Conservation (phyloP, 1,284 basidiomycete species). For the Vanrija sp. region DNA sequence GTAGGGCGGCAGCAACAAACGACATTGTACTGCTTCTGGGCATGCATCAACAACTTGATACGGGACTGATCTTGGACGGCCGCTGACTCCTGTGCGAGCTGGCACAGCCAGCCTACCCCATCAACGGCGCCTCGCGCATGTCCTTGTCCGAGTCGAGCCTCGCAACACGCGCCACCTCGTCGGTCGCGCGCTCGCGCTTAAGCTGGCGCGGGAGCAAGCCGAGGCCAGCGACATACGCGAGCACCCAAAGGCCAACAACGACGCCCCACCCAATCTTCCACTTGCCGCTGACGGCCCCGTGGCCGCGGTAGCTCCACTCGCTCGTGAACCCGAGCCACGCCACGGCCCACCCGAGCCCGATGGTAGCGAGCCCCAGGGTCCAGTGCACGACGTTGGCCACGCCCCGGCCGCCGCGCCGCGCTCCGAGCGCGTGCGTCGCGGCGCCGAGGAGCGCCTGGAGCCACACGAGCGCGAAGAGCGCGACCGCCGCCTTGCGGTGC, state of each 20-base stretch:
- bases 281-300: neutral
- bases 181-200: neutral
- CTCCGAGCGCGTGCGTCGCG: neutral
- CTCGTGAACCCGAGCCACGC: slow-evolving; percentile 1
- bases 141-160: too few relatives aligned
- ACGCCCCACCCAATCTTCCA: slow-evolving; percentile 8
- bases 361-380: neutral
- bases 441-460: neutral
- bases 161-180: too few relatives aligned
- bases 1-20: neutral
- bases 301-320: neutral
- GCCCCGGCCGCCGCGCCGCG: neutral
- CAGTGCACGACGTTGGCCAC: neutral
- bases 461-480: slow-evolving; percentile 57
- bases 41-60: too few relatives aligned
- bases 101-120: too few relatives aligned
- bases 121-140: too few relatives aligned
- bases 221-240: neutral
- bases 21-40: too few relatives aligned
- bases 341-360: neutral
- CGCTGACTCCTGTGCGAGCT: too few relatives aligned
- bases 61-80: too few relatives aligned
- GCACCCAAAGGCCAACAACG: slow-evolving; percentile 14
- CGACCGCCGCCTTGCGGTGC: slow-evolving; percentile 52
- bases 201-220: neutral